Percentiles rank a stretch among this genome's conserved stretches.
Conservation (phyloP, 495 filamentous ascomycete species). For the Talaromyces liani region DNA sequence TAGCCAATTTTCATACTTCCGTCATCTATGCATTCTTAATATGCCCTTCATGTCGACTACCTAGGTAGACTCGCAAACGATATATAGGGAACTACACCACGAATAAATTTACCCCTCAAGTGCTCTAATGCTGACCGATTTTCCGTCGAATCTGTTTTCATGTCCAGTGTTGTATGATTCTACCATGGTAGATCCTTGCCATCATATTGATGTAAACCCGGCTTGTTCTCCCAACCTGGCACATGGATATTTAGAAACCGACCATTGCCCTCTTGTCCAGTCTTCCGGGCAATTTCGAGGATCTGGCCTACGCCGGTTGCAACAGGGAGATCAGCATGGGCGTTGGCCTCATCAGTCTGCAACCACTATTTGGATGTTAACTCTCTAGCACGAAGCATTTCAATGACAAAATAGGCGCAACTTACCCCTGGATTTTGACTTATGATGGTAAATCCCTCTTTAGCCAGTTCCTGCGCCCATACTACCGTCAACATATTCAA, state of each 20-base stretch:
- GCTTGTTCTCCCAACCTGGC: slow-evolving; percentile 32
- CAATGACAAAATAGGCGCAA: too few species aligned
- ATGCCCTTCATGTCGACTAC: too few species aligned
- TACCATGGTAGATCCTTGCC: slow-evolving; percentile 30
- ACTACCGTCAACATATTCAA: slow-evolving; percentile 43
- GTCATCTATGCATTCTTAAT: too few species aligned
- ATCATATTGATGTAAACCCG: slow-evolving; percentile 30
- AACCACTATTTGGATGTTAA: slow-evolving; percentile 32
- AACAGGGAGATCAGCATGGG: slow-evolving; percentile 35
- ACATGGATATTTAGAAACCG: slow-evolving; percentile 38
- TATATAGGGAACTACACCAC: too few species aligned
- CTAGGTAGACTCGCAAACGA: too few species aligned
- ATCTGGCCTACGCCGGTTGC: slow-evolving; percentile 35
- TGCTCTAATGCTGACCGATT: too few species aligned
- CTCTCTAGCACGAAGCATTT: neutral
- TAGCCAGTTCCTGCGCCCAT: slow-evolving; percentile 32
- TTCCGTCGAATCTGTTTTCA: too few species aligned
- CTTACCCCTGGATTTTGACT: slow-evolving; percentile 32
- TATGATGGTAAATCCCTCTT: slow-evolving; percentile 39
- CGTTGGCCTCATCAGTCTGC: slow-evolving; percentile 38
- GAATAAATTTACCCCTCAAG: too few species aligned
- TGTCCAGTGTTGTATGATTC: neutral
- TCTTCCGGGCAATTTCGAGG: slow-evolving; percentile 31
- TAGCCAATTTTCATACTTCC: too few species aligned
- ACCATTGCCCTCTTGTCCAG: slow-evolving; percentile 30